Evolutionary conservation across 768 basidiomycete genomes (phyloP), one percentile per base, ranked within the genome.

Genomic region (Lenzites betulinus): DNA sequence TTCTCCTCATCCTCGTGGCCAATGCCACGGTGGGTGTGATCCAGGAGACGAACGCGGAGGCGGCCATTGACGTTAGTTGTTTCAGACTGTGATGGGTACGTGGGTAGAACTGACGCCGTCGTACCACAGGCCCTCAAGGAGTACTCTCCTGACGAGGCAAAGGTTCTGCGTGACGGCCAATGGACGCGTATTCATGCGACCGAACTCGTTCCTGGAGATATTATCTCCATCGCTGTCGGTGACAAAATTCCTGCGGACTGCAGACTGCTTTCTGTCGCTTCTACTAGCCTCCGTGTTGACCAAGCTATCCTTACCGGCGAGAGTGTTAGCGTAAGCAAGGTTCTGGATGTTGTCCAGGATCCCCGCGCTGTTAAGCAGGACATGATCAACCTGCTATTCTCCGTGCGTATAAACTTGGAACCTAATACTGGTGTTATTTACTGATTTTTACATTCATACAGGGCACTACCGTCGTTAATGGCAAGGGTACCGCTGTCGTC

Each of bases 11-110:
- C 70, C 85, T 99, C 53, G 79, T 98, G 38, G 95, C 95, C 47
- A 99, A 99, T 67, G 96, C 96, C n/a, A 82, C 93, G 22, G 96
- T 99, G 55, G 96, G 96, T 62, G 96, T 99, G 38, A 85, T 98
- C 47, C 96, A 99, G 75, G 96, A 99, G 76, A 90, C 89, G 15
- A 96, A 92, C 61, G 96, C 96, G 2, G 96, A 99, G 76, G 87
- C 86, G 73, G 96, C 96, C 20, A 99, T 99, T 72, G 97, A 98
- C 69, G 96, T 97, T 69, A 77, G 94, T 79, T 13, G 47, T 28
- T 33, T 11, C 25, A n/a, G 13, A 23, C 33, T 42, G 22, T 48
- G 43, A 43, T 7, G 3, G 22, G 12, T 41, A 57, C 64, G 47
- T 7, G 15, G 23, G 18, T 30, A n/a, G 9, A 11, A 44, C 46